These are phyloP conservation scores for Quercus bicolor DNA, from an alignment of 306 rosid species.

Conservation along the genomic window DNA sequence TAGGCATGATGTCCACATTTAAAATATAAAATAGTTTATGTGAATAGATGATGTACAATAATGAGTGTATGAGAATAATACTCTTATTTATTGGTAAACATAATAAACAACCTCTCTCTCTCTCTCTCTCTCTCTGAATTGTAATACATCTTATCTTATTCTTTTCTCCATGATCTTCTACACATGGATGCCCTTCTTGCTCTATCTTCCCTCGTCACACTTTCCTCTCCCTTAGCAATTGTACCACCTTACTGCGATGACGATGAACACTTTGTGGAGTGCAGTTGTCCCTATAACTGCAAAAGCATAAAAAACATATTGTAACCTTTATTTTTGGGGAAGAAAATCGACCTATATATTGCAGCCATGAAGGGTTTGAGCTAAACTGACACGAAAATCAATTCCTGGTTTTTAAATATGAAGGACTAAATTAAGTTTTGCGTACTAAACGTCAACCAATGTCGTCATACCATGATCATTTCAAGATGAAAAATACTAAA, in stretches of 20 bases:
- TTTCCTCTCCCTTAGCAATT: slow-evolving; percentile 19
- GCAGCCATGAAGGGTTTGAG: slow-evolving; percentile 38
- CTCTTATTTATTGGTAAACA: too few species aligned
- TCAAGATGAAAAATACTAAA: slow-evolving; percentile 2
- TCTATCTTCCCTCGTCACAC: background rate
- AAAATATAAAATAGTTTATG: too few species aligned
- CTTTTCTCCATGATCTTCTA: too few species aligned
- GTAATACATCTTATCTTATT: too few species aligned
- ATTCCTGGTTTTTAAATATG: slow-evolving; percentile 23
- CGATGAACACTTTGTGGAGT: slow-evolving; percentile 13
- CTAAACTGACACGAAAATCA: slow-evolving; percentile 25
- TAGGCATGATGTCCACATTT: too few species aligned
- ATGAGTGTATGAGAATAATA: too few species aligned
- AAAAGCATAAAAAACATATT: slow-evolving; percentile 19
- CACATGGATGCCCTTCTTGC: too few species aligned
- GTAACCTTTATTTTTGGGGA: slow-evolving; percentile 41
- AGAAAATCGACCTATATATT: slow-evolving; percentile 9
- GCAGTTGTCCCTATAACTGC: slow-evolving; percentile 34
- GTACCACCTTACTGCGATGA: slow-evolving; percentile 13
- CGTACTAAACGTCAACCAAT: slow-evolving; percentile 8
- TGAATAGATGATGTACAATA: too few species aligned
- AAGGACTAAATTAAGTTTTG: slow-evolving; percentile 15
- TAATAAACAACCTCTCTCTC: too few species aligned
- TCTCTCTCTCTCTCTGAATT: too few species aligned
- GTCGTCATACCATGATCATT: slow-evolving; percentile 12